Evolutionary conservation across 2,329 filamentous ascomycete species (phyloP).

Genomic region (Xylaria sp.): DNA sequence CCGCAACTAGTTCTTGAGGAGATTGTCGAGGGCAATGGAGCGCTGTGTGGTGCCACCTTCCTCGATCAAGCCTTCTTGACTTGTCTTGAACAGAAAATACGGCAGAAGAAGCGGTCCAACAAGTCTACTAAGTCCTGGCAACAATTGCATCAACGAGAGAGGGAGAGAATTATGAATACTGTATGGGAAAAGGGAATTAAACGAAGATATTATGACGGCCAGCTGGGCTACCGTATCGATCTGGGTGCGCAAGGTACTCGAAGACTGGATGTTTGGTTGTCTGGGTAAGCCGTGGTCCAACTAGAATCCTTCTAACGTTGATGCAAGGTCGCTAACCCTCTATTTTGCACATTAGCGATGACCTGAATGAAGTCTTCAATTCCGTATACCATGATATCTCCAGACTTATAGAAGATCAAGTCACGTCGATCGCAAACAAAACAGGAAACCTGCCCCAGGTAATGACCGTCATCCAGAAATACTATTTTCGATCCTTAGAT

Average conservation of each 20-base stretch:
- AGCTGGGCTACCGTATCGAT: conserved; percentile 8
- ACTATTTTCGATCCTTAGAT: background rate
- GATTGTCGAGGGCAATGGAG: conserved; percentile 53
- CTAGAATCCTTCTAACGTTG: background rate
- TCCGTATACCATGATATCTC: conserved; percentile 16
- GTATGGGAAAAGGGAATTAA: conserved; percentile 30
- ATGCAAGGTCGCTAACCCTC: background rate
- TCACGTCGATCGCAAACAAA: background rate
- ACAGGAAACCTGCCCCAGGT: conserved; percentile 14
- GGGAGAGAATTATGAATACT: conserved; percentile 15
- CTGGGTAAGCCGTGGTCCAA: background rate
- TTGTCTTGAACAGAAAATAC: conserved; percentile 46
- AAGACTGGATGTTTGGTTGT: conserved; percentile 2
- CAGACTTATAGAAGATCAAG: conserved; percentile 16
- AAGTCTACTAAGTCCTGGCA: conserved; percentile 6
- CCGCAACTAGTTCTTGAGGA: conserved; percentile 50
- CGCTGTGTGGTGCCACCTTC: conserved; percentile 55
- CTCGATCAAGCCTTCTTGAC: conserved; percentile 54
- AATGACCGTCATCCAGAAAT: background rate
- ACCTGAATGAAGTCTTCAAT: conserved; percentile 24
- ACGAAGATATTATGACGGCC: conserved; percentile 19
- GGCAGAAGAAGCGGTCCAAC: background rate
- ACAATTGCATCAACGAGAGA: conserved; percentile 20
- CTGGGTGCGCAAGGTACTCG: conserved; percentile 16
- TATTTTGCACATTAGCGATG: background rate